Evolutionary conservation across 2,329 filamentous ascomycete species (phyloP).

Genomic region (Aspergillus tamarii): DNA sequence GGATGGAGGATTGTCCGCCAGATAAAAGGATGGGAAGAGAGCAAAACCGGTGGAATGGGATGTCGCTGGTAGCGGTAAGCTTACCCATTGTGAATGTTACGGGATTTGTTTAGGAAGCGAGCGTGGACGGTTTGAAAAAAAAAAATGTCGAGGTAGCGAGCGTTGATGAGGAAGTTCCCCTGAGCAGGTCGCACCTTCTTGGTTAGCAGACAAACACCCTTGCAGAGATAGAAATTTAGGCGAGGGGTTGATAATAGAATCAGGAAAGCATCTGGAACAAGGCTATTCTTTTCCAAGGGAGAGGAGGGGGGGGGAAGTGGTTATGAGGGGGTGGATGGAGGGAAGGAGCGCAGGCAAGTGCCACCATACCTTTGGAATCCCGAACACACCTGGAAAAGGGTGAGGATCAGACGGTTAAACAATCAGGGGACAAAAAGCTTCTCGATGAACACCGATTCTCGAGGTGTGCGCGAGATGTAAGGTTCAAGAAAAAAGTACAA

Average conservation of each 20-base stretch:
- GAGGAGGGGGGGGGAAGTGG: constrained; percentile 10
- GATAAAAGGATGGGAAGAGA: constrained; percentile 11
- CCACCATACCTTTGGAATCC: constrained; percentile 18
- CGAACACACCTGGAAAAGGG: constrained; percentile 14
- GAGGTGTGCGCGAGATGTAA: constrained; percentile 17
- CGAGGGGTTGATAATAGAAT: constrained; percentile 15
- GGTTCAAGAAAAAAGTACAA: constrained; percentile 15
- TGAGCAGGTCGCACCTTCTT: constrained; percentile 26
- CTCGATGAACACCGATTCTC: constrained; percentile 16
- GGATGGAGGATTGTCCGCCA: not conserved
- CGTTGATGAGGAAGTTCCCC: constrained; percentile 33
- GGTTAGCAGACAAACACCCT: constrained; percentile 25
- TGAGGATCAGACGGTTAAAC: constrained; percentile 14
- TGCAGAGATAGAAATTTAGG: constrained; percentile 19
- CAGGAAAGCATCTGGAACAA: constrained; percentile 6
- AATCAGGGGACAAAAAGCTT: constrained; percentile 9
- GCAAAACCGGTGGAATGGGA: constrained; percentile 15
- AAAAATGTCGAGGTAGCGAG: constrained; percentile 22
- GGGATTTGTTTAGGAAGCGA: constrained; percentile 27
- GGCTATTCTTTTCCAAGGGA: constrained; percentile 14
- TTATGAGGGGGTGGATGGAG: not conserved
- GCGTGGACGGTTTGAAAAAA: constrained; percentile 19
- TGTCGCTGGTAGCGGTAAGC: constrained; percentile 24
- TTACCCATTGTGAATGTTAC: constrained; percentile 44
- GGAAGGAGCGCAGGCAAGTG: constrained; percentile 9